Evolutionary conservation across 2,329 filamentous ascomycete genomes (phyloP).

Genomic region (Fusarium falciforme): DNA sequence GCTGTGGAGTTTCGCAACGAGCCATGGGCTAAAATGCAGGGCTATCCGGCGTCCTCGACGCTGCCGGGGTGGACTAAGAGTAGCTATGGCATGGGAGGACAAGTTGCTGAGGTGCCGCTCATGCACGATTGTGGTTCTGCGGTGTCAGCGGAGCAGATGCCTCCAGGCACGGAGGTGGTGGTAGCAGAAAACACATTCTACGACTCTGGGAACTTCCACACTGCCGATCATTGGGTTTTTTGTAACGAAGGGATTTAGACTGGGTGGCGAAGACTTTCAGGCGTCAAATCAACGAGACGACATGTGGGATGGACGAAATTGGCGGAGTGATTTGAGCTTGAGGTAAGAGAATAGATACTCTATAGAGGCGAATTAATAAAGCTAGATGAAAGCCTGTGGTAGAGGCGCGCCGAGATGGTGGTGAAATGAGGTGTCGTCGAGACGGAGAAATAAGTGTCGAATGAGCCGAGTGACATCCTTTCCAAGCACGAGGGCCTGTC

Average conservation of each 20-base stretch:
- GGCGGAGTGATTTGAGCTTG: not conserved
- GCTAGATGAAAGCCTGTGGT: not conserved
- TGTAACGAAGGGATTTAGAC: not conserved
- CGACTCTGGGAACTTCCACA: constrained; percentile 21
- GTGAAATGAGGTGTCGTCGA: not conserved
- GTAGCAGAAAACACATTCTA: not conserved
- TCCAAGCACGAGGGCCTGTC: not conserved
- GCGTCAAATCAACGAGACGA: not conserved
- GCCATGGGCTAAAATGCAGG: not conserved
- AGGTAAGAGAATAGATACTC: constrained; percentile 4
- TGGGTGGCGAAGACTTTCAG: not conserved
- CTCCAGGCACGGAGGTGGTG: not conserved
- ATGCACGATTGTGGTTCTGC: not conserved
- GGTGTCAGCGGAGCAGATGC: not conserved
- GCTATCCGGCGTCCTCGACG: not conserved
- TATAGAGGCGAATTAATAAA: constrained; percentile 20
- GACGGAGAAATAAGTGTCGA: not conserved
- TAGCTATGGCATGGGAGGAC: not conserved
- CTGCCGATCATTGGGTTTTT: constrained; percentile 35
- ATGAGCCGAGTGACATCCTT: not conserved
- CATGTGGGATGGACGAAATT: not conserved
- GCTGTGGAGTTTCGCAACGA: not conserved
- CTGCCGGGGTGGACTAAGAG: not conserved
- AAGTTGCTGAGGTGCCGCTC: not conserved
- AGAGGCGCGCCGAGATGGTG: not conserved